These are phyloP conservation scores for Xylariaceae sp. DNA, from an alignment of 2,329 filamentous ascomycete genomes.

Conservation along the genomic window DNA sequence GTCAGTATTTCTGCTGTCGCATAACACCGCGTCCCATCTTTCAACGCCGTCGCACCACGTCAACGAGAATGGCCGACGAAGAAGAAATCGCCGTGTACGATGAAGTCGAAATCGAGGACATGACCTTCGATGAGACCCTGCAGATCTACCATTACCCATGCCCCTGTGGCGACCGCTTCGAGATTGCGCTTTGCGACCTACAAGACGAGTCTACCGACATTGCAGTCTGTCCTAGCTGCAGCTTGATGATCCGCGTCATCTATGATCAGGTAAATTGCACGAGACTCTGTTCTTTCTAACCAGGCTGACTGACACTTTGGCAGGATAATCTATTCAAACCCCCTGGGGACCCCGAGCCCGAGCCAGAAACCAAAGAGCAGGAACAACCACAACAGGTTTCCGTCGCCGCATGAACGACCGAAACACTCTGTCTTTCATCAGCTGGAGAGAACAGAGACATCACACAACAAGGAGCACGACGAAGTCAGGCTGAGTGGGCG, in stretches of 20 bases:
- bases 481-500: too few species aligned
- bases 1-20: neutral
- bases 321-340: constrained; percentile 30
- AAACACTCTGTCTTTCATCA: too few species aligned
- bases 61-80: constrained; percentile 57
- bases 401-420: constrained; percentile 23
- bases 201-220: constrained; percentile 81
- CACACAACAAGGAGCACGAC: too few species aligned
- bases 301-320: too few species aligned
- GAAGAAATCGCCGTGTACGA: constrained; percentile 75
- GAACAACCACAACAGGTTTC: constrained; percentile 27
- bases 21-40: neutral
- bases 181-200: constrained; percentile 81
- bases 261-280: constrained; percentile 71
- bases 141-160: constrained; percentile 96
- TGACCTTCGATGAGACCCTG: constrained; percentile 79
- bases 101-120: constrained; percentile 98
- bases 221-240: constrained; percentile 96
- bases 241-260: constrained; percentile 92
- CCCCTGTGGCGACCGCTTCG: constrained; percentile 94
- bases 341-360: constrained; percentile 20
- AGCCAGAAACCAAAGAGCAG: constrained; percentile 2
- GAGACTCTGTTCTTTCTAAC: too few species aligned
- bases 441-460: too few species aligned
- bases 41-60: neutral